phyloP scores from a whole-genome alignment of 805 yeast species.

The Candida suzukii region DNA sequence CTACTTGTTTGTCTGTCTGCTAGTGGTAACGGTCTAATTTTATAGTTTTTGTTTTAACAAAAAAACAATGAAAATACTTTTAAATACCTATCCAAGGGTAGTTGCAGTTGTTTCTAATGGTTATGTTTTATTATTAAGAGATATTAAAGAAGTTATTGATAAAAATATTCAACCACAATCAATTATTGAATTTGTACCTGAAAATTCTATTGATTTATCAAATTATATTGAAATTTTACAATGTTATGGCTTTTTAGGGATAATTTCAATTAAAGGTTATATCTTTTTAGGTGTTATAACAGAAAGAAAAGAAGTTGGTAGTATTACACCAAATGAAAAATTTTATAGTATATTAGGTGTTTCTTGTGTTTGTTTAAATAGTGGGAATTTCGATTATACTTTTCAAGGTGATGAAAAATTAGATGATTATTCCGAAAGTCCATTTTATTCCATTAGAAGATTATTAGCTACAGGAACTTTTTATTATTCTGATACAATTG shows the following conservation, averaged over 20 bases:
- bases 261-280: constrained; percentile 45
- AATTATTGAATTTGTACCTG: constrained; percentile 49
- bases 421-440: constrained; percentile 21
- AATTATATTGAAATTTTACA: constrained; percentile 36
- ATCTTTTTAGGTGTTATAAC: constrained; percentile 56
- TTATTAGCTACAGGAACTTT: constrained; percentile 40
- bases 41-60: too few species aligned
- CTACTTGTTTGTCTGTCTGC: too few species aligned
- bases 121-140: constrained; percentile 54
- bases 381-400: constrained; percentile 42
- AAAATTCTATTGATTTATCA: constrained; percentile 28
- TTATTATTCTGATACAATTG: constrained; percentile 40
- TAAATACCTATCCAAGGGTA: constrained; percentile 61
- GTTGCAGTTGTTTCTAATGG: constrained; percentile 56
- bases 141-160: constrained; percentile 23
- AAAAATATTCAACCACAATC: constrained; percentile 26
- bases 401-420: constrained; percentile 10
- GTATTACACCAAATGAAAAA: constrained; percentile 47
- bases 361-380: constrained; percentile 57
- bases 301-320: constrained; percentile 46
- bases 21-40: too few species aligned
- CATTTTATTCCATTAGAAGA: constrained; percentile 38
- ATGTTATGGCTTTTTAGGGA: constrained; percentile 55
- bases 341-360: constrained; percentile 52
- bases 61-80: constrained; percentile 46